Conservation (phyloP, 352 stramenopile genomes). For the Blastocystis sp. region DNA sequence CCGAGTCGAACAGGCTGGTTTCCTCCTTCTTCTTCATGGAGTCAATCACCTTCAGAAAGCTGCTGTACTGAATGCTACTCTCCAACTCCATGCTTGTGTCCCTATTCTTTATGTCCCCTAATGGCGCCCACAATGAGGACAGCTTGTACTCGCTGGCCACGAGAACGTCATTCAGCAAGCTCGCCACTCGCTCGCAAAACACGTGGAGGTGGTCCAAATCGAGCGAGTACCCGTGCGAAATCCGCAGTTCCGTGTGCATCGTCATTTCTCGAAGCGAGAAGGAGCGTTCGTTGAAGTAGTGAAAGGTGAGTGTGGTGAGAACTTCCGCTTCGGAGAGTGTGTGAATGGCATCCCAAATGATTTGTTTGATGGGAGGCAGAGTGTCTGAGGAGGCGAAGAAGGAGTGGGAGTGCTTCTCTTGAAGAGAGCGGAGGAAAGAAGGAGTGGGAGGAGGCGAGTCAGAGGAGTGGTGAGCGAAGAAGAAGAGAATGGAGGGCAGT, state of each 20-base stretch:
- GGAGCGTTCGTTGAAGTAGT: background rate
- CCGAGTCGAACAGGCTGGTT: background rate
- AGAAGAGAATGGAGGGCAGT: background rate
- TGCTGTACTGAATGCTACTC: background rate
- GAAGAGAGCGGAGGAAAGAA: background rate
- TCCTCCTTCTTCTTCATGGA: background rate
- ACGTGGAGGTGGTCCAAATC: background rate
- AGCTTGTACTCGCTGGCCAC: too few species aligned
- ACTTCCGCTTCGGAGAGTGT: background rate
- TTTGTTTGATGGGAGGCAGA: background rate
- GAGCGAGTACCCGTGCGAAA: background rate
- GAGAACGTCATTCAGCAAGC: background rate
- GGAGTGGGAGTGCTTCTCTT: background rate
- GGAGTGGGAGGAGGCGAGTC: background rate
- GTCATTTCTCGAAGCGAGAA: background rate
- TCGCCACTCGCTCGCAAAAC: background rate
- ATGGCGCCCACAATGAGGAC: too few species aligned
- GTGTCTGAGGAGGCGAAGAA: background rate
- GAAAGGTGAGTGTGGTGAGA: background rate
- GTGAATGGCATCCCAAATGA: background rate
- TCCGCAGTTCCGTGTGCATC: background rate
- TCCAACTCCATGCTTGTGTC: background rate
- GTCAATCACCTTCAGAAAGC: background rate
- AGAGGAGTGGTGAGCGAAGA: background rate
- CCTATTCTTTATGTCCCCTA: too few species aligned